Conservation (phyloP, 495 filamentous ascomycete genomes). For the Podospora appendiculata region DNA sequence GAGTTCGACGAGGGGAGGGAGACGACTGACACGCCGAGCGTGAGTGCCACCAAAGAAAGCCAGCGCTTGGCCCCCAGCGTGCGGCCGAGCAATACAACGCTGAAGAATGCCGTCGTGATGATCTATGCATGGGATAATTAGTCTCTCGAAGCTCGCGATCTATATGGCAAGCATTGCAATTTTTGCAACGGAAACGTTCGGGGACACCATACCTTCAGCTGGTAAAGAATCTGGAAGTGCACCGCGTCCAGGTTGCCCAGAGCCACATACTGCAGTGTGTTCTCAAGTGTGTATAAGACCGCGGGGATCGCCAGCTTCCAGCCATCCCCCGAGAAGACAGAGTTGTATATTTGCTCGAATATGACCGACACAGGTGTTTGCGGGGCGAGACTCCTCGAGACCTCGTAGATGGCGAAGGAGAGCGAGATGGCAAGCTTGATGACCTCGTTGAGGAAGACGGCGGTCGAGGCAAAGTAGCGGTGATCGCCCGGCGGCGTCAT, state of each 20-base stretch:
- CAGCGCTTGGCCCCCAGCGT: slow-evolving; percentile 64
- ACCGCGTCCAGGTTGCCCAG: slow-evolving; percentile 86
- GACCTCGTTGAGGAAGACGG: slow-evolving; percentile 89
- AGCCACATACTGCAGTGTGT: slow-evolving; percentile 85
- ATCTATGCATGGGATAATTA: slow-evolving; percentile 43
- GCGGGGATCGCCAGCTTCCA: slow-evolving; percentile 95
- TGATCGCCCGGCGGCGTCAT: slow-evolving; percentile 79
- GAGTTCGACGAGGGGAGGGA: slow-evolving; percentile 59
- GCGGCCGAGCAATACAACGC: slow-evolving; percentile 64
- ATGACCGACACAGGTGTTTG: slow-evolving; percentile 72
- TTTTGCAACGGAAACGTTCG: too few relatives aligned
- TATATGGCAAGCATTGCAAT: too few relatives aligned
- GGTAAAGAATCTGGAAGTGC: slow-evolving; percentile 86
- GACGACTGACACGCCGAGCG: slow-evolving; percentile 78
- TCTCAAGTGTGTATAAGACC: slow-evolving; percentile 81
- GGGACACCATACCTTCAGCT: slow-evolving; percentile 54
- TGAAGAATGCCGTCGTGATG: slow-evolving; percentile 83
- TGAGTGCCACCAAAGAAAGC: slow-evolving; percentile 71
- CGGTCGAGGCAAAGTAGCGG: slow-evolving; percentile 87
- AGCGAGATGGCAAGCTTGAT: slow-evolving; percentile 82
- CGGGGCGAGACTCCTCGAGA: slow-evolving; percentile 63
- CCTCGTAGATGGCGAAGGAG: slow-evolving; percentile 81
- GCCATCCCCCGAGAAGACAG: slow-evolving; percentile 84
- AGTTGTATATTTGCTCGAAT: slow-evolving; percentile 67
- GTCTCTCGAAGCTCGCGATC: background rate